Evolutionary conservation across 495 filamentous ascomycete genomes (phyloP), one percentile per base, ranked within the genome.

Genomic region (Podospora comata): DNA sequence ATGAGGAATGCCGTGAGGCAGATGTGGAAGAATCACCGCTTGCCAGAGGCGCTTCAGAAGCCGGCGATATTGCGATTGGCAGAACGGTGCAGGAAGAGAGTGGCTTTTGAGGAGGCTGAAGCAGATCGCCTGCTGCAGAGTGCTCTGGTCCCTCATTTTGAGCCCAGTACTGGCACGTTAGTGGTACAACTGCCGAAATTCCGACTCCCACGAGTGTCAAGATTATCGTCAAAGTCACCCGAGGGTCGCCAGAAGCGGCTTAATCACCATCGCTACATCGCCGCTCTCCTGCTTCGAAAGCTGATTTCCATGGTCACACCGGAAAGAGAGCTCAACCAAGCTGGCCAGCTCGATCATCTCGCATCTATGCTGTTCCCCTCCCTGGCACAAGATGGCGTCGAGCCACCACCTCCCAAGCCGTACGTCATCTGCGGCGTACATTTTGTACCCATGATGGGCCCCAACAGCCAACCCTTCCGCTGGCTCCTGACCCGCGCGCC

Each of bases 1-100:
- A 79, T 81, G 48, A 85, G 95, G 60, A 99, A 98, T 74, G 86
- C 94, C 0, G 83, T 96, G 28, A 89, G 95, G 60, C 79, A 87
- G 65, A 76, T 97, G 56, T 80, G 86, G 55, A 78, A 79, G 18
- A 76, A 82, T 11, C 76, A 89, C 60, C 73, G 74, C 9, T 79
- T 98, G 15, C 94, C 94, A 0, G 76, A 76, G 7, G 93, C 93
- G 0, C 80, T 98, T 0, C 84, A 86, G 67, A 85, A 87, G 55
- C 79, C 82, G 1, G 85, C 90, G 5, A 84, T 97, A 39, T 76
- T 93, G 0, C 79, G 78, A 0, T 71, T 92, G 57, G 73, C 85
- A 1, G 71, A 73, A 48, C 78, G 81, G 23, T 79, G 80, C 64
- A 73, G 74, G 26, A 56, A 23, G 23, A 78, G 68, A 32, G 71